Conservation (phyloP, 805 yeast genomes). For the Candida adriatica region DNA sequence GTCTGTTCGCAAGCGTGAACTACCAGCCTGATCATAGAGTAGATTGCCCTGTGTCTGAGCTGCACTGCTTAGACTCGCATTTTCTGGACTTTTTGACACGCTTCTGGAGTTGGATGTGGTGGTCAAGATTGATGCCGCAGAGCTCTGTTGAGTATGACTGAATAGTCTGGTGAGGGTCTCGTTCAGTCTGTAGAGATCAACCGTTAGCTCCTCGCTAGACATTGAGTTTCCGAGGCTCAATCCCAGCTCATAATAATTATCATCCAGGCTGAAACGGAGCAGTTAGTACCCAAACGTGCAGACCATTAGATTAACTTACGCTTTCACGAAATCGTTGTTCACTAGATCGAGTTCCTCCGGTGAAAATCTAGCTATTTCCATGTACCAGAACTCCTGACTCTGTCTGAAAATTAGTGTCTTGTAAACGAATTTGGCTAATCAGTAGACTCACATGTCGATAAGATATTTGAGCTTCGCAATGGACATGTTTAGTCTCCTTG, state of each 20-base stretch:
- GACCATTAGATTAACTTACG: too few relatives aligned
- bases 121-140: not conserved
- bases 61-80: slow-evolving; percentile 2
- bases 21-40: not conserved
- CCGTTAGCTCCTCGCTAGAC: slow-evolving; percentile 8
- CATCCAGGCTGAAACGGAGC: slow-evolving; percentile 6
- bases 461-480: slow-evolving; percentile 10
- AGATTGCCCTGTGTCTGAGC: not conserved
- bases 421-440: not conserved
- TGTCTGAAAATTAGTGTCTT: slow-evolving; percentile 6
- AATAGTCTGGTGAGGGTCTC: slow-evolving; percentile 21
- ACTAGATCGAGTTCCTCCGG: slow-evolving; percentile 19
- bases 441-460: slow-evolving; percentile 11
- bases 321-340: slow-evolving; percentile 17
- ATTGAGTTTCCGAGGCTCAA: slow-evolving; percentile 9
- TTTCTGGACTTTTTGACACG: slow-evolving; percentile 1
- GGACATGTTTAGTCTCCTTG: slow-evolving; percentile 1
- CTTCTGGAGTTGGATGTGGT: not conserved
- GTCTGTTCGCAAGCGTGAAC: slow-evolving; percentile 5
- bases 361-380: slow-evolving; percentile 12
- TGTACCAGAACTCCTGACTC: slow-evolving; percentile 18
- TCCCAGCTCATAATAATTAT: slow-evolving; percentile 13
- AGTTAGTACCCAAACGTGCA: too few relatives aligned
- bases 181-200: slow-evolving; percentile 21
- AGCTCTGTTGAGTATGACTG: slow-evolving; percentile 4